Percentiles rank a stretch among this genome's conserved stretches.
phyloP scores from a whole-genome alignment of 345 rosid species.

The Brassica rapa region DNA sequence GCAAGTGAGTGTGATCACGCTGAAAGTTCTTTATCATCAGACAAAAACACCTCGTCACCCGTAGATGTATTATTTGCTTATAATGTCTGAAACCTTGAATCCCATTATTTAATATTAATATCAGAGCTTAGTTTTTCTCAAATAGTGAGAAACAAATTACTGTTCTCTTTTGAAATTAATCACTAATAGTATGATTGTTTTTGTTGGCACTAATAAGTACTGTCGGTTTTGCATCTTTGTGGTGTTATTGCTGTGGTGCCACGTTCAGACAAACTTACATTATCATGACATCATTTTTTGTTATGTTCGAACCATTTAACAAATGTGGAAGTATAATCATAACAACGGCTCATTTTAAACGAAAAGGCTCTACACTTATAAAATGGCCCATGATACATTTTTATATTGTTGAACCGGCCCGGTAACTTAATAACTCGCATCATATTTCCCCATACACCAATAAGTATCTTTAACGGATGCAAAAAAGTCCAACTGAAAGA shows the following conservation, averaged over 20 bases:
- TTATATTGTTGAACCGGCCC: background rate
- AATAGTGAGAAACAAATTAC: background rate
- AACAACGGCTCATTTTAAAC: background rate
- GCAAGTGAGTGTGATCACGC: slow-evolving; percentile 7
- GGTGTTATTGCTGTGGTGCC: slow-evolving; percentile 6
- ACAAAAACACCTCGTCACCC: slow-evolving; percentile 19
- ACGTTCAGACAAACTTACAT: slow-evolving; percentile 16
- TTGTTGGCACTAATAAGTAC: slow-evolving; percentile 3
- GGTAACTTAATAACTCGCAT: background rate
- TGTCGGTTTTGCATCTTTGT: slow-evolving; percentile 13
- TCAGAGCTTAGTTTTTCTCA: background rate
- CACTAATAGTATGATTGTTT: background rate
- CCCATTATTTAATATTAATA: background rate
- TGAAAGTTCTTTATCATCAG: slow-evolving; percentile 8
- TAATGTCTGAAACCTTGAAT: background rate
- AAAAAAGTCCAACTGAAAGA: background rate
- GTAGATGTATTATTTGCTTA: slow-evolving; percentile 2
- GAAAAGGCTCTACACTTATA: background rate
- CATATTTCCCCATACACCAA: background rate
- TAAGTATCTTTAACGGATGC: background rate
- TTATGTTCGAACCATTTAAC: background rate
- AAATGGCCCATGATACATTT: background rate
- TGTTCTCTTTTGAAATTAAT: background rate
- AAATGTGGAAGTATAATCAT: background rate
- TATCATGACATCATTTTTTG: slow-evolving; percentile 8